Evolutionary conservation across 2,329 filamentous ascomycete species (phyloP).

Genomic region (Cladophialophora yegresii): DNA sequence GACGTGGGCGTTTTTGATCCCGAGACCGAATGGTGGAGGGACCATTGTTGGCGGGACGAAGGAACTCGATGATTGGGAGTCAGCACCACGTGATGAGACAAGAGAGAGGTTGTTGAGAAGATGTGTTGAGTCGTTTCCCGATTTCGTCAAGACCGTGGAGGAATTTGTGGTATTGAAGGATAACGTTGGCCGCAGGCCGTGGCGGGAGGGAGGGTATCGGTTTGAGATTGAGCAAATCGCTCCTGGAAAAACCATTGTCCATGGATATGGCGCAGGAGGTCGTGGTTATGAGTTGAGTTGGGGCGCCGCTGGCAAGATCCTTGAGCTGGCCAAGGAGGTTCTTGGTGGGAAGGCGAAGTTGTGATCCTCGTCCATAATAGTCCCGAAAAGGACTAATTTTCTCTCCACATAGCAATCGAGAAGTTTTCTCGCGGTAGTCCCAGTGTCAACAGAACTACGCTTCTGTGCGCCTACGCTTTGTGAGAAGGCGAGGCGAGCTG

Average conservation of each 20-base stretch:
- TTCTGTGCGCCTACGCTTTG: not conserved
- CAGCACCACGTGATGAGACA: slow-evolving; percentile 52
- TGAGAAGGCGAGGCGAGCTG: not conserved
- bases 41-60: slow-evolving; percentile 69
- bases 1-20: slow-evolving; percentile 64
- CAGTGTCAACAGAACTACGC: not conserved
- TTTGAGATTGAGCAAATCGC: slow-evolving; percentile 54
- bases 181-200: slow-evolving; percentile 50
- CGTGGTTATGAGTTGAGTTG: slow-evolving; percentile 64
- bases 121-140: slow-evolving; percentile 47
- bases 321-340: slow-evolving; percentile 27
- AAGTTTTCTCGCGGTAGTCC: not conserved
- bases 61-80: slow-evolving; percentile 59
- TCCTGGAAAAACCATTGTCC: slow-evolving; percentile 45
- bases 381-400: not conserved
- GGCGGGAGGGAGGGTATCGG: slow-evolving; percentile 52
- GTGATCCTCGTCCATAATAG: not conserved
- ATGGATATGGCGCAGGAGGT: slow-evolving; percentile 63
- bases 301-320: slow-evolving; percentile 54
- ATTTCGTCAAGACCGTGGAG: slow-evolving; percentile 40
- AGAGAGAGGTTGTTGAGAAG: slow-evolving; percentile 52
- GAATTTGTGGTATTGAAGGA: slow-evolving; percentile 50
- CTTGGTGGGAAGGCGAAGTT: slow-evolving; percentile 7
- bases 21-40: slow-evolving; percentile 62
- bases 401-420: too few species aligned